phyloP scores from a whole-genome alignment of 176 grass and related monocot species.

The Oryza glumipatula region DNA sequence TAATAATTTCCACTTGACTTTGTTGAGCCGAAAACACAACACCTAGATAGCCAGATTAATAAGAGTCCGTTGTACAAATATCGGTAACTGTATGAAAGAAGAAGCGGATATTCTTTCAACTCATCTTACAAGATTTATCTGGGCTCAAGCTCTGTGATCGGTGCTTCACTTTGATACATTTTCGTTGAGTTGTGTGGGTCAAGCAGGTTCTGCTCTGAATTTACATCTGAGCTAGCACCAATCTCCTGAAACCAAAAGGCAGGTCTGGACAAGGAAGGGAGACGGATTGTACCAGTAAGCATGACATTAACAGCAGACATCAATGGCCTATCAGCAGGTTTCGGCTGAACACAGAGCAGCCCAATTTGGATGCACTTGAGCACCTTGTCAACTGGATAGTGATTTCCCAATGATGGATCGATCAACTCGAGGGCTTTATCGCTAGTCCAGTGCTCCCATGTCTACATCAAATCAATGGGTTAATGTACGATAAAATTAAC shows the following conservation, averaged over 20 bases:
- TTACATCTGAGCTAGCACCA: background rate
- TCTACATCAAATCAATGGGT: constrained; percentile 23
- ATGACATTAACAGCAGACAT: background rate
- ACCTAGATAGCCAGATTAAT: background rate
- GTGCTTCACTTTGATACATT: background rate
- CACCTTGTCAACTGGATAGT: background rate
- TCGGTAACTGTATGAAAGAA: background rate
- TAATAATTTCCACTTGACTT: background rate
- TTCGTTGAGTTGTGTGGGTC: background rate
- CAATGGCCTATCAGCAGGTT: background rate
- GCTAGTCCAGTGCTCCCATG: constrained; percentile 25
- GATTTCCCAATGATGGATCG: constrained; percentile 3
- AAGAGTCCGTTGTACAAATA: background rate
- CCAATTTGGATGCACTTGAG: background rate
- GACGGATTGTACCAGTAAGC: background rate
- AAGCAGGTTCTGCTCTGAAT: background rate
- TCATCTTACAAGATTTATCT: background rate
- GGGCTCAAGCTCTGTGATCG: background rate
- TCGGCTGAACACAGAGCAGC: background rate
- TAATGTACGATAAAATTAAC: background rate
- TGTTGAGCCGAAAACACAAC: background rate
- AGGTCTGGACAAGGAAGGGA: background rate
- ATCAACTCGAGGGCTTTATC: background rate
- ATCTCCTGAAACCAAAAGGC: background rate
- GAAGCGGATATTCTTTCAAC: background rate